Conservation (phyloP, 257 asterid species). For the Lavandula angustifolia region DNA sequence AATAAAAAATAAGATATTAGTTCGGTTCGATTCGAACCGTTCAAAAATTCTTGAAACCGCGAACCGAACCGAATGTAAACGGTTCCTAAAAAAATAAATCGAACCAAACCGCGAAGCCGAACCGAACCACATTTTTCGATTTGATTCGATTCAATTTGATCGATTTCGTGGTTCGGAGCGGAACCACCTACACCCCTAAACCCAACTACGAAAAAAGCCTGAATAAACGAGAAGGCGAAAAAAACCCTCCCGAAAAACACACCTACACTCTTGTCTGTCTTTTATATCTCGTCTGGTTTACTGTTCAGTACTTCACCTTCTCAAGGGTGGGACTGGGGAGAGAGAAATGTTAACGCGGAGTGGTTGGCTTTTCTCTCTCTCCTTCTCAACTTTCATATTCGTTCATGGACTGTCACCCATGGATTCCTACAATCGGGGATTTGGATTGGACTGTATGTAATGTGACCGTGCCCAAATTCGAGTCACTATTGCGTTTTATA, state of each 20-base stretch:
- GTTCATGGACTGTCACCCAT: conserved; percentile 28
- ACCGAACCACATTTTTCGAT: too few species aligned
- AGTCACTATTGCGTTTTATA: background rate
- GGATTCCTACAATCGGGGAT: conserved; percentile 38
- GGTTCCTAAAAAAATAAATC: too few species aligned
- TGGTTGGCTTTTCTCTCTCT: conserved; percentile 15
- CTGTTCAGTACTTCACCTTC: conserved; percentile 37
- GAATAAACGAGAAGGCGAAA: background rate
- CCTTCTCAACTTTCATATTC: conserved; percentile 15
- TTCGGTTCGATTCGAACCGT: too few species aligned
- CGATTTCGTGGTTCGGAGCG: too few species aligned
- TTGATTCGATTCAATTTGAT: too few species aligned
- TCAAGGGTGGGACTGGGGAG: conserved; percentile 15
- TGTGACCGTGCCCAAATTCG: conserved; percentile 20
- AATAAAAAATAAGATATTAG: too few species aligned
- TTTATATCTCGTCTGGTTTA: conserved; percentile 24
- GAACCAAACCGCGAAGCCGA: too few species aligned
- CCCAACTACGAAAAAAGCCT: conserved; percentile 8
- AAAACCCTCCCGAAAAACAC: conserved; percentile 19
- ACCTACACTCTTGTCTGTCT: background rate
- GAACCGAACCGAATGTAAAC: too few species aligned
- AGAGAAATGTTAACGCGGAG: conserved; percentile 8
- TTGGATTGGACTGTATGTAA: conserved; percentile 9
- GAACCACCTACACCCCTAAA: too few species aligned
- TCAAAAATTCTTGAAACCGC: too few species aligned